phyloP scores from a whole-genome alignment of 371 early-diverging fungal species.

The Mortierella sp. region DNA sequence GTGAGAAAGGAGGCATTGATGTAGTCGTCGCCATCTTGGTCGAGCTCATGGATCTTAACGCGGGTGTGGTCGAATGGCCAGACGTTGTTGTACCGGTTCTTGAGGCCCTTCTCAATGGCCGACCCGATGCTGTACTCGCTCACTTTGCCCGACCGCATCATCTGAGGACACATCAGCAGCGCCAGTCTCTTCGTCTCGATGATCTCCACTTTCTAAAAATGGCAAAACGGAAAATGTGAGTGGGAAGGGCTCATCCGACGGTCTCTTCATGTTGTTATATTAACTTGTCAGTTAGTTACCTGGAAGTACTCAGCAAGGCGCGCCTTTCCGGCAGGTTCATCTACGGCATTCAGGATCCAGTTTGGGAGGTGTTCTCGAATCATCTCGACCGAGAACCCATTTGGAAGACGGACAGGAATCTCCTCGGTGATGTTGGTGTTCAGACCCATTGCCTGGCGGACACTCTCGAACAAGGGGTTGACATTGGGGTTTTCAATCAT shows the following conservation, averaged over 20 bases:
- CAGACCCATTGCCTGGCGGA: constrained; percentile 53
- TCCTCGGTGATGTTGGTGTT: constrained; percentile 54
- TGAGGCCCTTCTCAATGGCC: constrained; percentile 74
- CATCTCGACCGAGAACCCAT: constrained; percentile 17
- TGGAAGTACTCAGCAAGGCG: constrained; percentile 46
- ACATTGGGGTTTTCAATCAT: constrained; percentile 52
- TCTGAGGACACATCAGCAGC: constrained; percentile 71
- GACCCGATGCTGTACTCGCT: constrained; percentile 74
- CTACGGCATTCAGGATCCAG: constrained; percentile 33
- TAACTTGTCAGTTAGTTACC: constrained; percentile 20
- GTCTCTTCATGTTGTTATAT: too few species aligned
- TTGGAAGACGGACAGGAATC: constrained; percentile 49
- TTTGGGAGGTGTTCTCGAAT: constrained; percentile 32
- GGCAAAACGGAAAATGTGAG: neutral
- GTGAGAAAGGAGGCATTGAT: constrained; percentile 83
- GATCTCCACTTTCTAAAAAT: constrained; percentile 66
- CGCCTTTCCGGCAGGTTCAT: constrained; percentile 29
- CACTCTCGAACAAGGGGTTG: constrained; percentile 56
- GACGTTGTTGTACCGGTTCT: constrained; percentile 85
- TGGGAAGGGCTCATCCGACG: too few species aligned
- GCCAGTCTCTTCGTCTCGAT: constrained; percentile 74
- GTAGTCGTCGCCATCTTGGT: constrained; percentile 71
- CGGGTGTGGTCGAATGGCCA: constrained; percentile 80
- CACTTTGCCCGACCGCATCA: constrained; percentile 58
- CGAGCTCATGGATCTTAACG: constrained; percentile 58